Base-by-base conservation (phyloP, 2,329 filamentous ascomycete species). In the Tolypocladium album region DNA sequence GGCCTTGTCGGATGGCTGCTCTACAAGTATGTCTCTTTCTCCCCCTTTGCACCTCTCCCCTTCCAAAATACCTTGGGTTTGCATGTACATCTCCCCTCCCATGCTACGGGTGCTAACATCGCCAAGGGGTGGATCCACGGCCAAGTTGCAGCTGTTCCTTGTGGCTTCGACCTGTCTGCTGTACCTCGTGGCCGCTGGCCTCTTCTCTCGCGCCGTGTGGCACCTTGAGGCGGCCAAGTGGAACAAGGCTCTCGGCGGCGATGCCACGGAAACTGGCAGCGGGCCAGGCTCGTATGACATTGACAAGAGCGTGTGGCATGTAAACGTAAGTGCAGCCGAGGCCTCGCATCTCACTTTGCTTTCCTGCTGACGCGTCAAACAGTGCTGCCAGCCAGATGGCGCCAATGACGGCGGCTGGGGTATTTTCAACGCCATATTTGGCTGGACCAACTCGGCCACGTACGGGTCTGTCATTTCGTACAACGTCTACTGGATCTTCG, bases 371-470 rank as follows among this genome's bases (percentile, higher is more conserved):
- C 55, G 36, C 20, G 15, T n/a, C 20, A 42, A 20, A 36, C 61
- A 89, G 85, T 95, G 89, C 77, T 94, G 90, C 71, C 92, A 84
- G 67, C 88, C 90, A 0, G 76, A 85, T 58, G 74, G 87, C 45
- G 86, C 90, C 63, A 88, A 88, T 36, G 88, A 88, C 56, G 86
- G 87, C 43, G 89, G 88, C 53, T 96, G 90, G 91, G 90, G 89
- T 59, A 85, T 96, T 65, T 91, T 96, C 79, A 93, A 95, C 67
- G 86, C 89, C 61, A 80, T 96, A 58, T 79, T 96, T 13, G 91
- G 92, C 61, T 96, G 92, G 92, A 83, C 86, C 62, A 96, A 96
- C 76, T 90, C 88, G 15, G 92, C 89, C 6, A 95, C 91, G 1
- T 92, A 93, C 67, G 90, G 91, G 58, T 92, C 89, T 1, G 88